Conservation (phyloP, 2,329 filamentous ascomycete genomes). For the Fusarium buxicola region DNA sequence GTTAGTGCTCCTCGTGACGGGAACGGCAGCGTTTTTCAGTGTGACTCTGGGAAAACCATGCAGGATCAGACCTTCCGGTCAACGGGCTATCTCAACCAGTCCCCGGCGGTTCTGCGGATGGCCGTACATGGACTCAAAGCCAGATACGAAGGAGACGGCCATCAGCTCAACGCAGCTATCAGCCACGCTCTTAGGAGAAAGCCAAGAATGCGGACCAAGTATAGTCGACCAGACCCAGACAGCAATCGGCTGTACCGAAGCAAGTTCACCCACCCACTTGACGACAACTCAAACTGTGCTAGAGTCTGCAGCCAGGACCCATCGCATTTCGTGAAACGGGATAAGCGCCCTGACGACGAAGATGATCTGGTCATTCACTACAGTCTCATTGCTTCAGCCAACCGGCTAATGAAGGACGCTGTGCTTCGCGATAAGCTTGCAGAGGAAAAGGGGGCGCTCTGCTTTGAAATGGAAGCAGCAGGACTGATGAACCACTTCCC, state of each 20-base stretch:
- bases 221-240: not conserved
- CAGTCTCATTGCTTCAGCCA: slow-evolving; percentile 32
- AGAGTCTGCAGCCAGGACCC: slow-evolving; percentile 13
- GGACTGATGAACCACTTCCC: slow-evolving; percentile 33
- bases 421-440: slow-evolving; percentile 10
- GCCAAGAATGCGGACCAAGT: slow-evolving; percentile 17
- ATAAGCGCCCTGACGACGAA: slow-evolving; percentile 4
- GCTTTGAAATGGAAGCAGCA: slow-evolving; percentile 5
- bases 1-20: slow-evolving; percentile 12
- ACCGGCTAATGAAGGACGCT: slow-evolving; percentile 40
- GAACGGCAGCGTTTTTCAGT: slow-evolving; percentile 31
- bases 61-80: slow-evolving; percentile 18
- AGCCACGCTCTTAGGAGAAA: not conserved
- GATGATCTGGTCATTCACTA: slow-evolving; percentile 37
- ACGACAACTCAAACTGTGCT: not conserved
- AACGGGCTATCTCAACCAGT: slow-evolving; percentile 22
- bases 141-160: slow-evolving; percentile 3
- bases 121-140: slow-evolving; percentile 9
- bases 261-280: slow-evolving; percentile 7
- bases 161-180: slow-evolving; percentile 10
- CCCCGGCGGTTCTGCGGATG: slow-evolving; percentile 10
- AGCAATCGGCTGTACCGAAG: slow-evolving; percentile 26
- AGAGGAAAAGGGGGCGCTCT: not conserved
- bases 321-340: slow-evolving; percentile 1
- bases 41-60: slow-evolving; percentile 37